phyloP scores from a whole-genome alignment of 345 rosid species.

The Eutrema heterophyllum region DNA sequence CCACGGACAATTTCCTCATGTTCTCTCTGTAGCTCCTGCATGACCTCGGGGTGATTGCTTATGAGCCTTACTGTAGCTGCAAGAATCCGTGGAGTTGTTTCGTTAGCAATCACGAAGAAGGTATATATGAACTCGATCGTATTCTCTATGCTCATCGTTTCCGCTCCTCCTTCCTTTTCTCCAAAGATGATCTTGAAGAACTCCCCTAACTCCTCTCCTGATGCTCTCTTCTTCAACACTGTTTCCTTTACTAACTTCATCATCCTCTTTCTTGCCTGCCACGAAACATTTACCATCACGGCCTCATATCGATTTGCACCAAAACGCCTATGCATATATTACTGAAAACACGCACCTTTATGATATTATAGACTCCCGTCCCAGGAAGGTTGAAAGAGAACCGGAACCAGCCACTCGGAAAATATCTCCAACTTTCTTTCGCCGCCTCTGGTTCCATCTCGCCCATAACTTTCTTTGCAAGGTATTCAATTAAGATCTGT shows the following conservation, averaged over 20 bases:
- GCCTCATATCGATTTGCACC: background rate
- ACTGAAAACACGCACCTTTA: background rate
- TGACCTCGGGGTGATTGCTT: slow-evolving; percentile 2
- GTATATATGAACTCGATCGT: background rate
- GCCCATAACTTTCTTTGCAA: background rate
- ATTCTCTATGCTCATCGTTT: background rate
- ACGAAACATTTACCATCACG: background rate
- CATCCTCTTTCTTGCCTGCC: slow-evolving; percentile 11
- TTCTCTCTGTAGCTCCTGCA: slow-evolving; percentile 5
- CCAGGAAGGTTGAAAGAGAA: background rate
- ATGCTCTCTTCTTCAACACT: background rate
- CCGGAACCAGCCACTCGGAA: slow-evolving; percentile 11
- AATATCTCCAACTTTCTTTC: slow-evolving; percentile 13
- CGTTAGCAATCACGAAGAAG: slow-evolving; percentile 3
- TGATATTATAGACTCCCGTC: background rate
- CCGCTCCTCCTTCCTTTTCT: background rate
- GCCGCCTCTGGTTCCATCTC: slow-evolving; percentile 2
- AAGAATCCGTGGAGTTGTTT: slow-evolving; percentile 4
- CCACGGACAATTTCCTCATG: background rate
- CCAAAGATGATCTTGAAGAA: slow-evolving; percentile 4
- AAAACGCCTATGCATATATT: background rate
- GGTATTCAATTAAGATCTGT: slow-evolving; percentile 12
- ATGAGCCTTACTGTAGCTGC: slow-evolving; percentile 6
- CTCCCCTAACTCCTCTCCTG: slow-evolving; percentile 3
- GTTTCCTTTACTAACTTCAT: background rate